Base-by-base conservation (phyloP, 306 rosid genomes). In the Rosa lucieae region DNA sequence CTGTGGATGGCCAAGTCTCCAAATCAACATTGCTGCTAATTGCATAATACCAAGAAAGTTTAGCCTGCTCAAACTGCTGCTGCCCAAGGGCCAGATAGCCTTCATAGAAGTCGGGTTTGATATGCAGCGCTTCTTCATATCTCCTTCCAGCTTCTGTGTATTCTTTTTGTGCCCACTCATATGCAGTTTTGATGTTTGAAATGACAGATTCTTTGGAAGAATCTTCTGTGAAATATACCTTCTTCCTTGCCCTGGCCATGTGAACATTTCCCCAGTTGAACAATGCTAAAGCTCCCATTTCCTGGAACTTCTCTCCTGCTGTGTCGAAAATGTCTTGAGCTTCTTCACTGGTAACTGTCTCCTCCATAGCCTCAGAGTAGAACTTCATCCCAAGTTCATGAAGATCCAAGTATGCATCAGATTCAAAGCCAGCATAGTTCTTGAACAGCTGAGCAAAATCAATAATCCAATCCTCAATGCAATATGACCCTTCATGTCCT, bases 201-300 rank as follows among this genome's bases (percentile, higher is more conserved):
- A 65, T 46, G 23, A 89, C 23, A 39, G 82, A 73, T 37, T 79
- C 92, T 82, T 87, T 88, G n/a, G 90, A 82, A 81, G 87, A 79
- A 75, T 88, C 89, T 65, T 88, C 92, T 15, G 83, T 72, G n/a
- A 82, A 73, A 81, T 87, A 87, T 26, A 92, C 86, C 76, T 81
- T 91, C 91, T 94, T 94, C 83, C 92, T 90, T 42, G 97, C 97
- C 80, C 86, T 89, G 8, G 97, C 87, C 89, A 91, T 89, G 79
- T 88, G 89, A 79, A 94, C 97, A 84, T 92, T 94, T 78, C 99
- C 99, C 97, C 97, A 91, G 85, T 94, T 89, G 92, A 94, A 91
- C 82, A 94, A 70, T 59, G 99, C 97, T 73, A 92, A 85, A 85
- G 99, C 92, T 44, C 93, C 89, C 97, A 94, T 91, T 83, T 94